phyloP scores from a whole-genome alignment of 192 early-diverging fungal genomes.

The Neocallimastix lanati region DNA sequence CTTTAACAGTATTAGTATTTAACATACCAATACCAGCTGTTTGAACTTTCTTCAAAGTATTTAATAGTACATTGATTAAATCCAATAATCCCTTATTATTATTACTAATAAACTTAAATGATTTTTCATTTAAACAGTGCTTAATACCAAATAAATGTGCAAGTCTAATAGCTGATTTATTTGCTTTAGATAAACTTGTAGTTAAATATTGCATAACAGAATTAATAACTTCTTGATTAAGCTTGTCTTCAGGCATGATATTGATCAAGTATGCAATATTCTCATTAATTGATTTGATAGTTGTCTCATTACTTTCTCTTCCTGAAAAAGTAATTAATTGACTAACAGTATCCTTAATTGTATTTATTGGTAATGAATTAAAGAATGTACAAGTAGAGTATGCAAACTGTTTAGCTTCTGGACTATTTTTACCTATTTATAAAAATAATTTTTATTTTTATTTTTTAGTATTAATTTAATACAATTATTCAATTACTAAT shows the following conservation, averaged over 20 bases:
- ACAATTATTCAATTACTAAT: no score
- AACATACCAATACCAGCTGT: slow-evolving; percentile 16
- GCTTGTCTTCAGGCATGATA: neutral
- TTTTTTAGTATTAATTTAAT: no score
- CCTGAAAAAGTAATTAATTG: neutral
- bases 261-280: neutral
- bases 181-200: neutral
- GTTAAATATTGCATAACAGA: neutral
- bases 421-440: neutral
- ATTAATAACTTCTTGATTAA: neutral
- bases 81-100: neutral
- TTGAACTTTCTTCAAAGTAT: slow-evolving; percentile 19
- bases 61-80: neutral
- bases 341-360: neutral
- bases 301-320: neutral
- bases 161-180: neutral
- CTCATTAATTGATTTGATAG: neutral
- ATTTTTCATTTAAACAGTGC: neutral
- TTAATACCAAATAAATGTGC: neutral
- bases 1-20: slow-evolving; percentile 22
- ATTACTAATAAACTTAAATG: neutral
- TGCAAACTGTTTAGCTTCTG: neutral
- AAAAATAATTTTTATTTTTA: no score
- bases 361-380: neutral
- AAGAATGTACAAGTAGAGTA: neutral